A percentile compares a stretch with the other conserved stretches of the same genome.
These are phyloP conservation scores for Tetraselmis chui DNA, from an alignment of 139 green algal genomes.

Conservation along the genomic window DNA sequence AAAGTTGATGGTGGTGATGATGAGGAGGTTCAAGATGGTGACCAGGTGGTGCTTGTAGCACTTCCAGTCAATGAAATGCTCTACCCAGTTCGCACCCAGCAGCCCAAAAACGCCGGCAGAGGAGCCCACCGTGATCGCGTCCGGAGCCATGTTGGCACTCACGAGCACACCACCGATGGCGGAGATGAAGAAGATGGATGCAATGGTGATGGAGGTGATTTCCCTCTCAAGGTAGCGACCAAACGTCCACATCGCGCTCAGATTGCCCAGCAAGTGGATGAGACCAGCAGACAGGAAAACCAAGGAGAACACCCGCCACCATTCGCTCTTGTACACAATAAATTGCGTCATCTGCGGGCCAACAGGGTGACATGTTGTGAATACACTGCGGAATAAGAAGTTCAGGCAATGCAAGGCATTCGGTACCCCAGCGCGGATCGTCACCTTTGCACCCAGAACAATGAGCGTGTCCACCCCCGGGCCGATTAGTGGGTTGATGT, in stretches of 20 bases:
- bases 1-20: not conserved
- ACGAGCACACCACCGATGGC: not conserved
- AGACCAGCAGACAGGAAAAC: not conserved
- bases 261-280: not conserved
- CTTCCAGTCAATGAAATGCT: not conserved
- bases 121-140: not conserved
- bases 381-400: too few relatives aligned
- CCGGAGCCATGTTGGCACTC: not conserved
- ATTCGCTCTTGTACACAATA: not conserved
- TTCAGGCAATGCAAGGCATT: too few relatives aligned
- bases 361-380: too few relatives aligned
- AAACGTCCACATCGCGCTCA: not conserved
- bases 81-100: not conserved
- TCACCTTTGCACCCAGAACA: slow-evolving; percentile 23
- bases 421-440: too few relatives aligned
- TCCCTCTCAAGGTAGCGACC: not conserved
- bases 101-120: not conserved
- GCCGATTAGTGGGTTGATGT: slow-evolving; percentile 42
- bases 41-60: not conserved
- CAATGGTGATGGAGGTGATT: not conserved
- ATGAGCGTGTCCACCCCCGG: slow-evolving; percentile 16
- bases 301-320: not conserved
- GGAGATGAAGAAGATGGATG: not conserved
- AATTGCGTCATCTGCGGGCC: not conserved
- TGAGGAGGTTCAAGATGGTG: not conserved